Percentiles rank a stretch among this genome's conserved stretches.
These are phyloP conservation scores for Pseudozyma hubeiensis DNA, from an alignment of 1,284 basidiomycete species.

Conservation along the genomic window DNA sequence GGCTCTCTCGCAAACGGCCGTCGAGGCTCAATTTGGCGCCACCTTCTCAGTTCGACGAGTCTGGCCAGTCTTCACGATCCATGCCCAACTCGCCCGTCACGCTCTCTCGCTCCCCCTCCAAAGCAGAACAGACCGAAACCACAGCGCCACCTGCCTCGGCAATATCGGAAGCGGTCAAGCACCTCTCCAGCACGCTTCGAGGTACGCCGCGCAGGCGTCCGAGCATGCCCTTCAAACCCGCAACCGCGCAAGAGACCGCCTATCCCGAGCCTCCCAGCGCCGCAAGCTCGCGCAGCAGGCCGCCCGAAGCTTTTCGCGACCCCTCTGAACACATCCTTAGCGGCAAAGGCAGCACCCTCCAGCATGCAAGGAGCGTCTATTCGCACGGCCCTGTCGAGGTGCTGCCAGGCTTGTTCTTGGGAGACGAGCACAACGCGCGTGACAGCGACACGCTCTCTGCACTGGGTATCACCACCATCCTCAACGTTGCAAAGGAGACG, in stretches of 20 bases:
- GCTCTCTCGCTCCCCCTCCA: slow-evolving; percentile 22
- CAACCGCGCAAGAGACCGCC: background rate
- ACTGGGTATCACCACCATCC: slow-evolving; percentile 80
- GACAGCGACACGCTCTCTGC: slow-evolving; percentile 80
- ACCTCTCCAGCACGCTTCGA: slow-evolving; percentile 60
- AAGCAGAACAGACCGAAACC: slow-evolving; percentile 15
- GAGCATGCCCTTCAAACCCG: slow-evolving; percentile 56
- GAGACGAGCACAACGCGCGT: slow-evolving; percentile 90
- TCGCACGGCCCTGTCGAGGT: slow-evolving; percentile 86
- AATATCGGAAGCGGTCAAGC: slow-evolving; percentile 46
- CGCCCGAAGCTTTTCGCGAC: slow-evolving; percentile 58
- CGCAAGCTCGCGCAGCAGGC: slow-evolving; percentile 33
- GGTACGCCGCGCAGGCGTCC: slow-evolving; percentile 59
- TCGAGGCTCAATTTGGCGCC: slow-evolving; percentile 42
- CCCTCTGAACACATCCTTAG: slow-evolving; percentile 63
- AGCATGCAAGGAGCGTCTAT: slow-evolving; percentile 72
- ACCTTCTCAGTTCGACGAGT: slow-evolving; percentile 23
- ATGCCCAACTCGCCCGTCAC: slow-evolving; percentile 48
- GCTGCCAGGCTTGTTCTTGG: slow-evolving; percentile 89
- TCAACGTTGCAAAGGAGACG: slow-evolving; percentile 87
- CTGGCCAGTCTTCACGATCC: slow-evolving; percentile 42
- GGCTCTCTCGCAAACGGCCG: slow-evolving; percentile 41
- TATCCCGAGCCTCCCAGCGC: slow-evolving; percentile 31
- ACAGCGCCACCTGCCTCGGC: slow-evolving; percentile 6
- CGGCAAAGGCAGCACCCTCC: slow-evolving; percentile 61